Evolutionary conservation across 169 alveolate genomes (phyloP).

Genomic region (Plasmodium falciparum): DNA sequence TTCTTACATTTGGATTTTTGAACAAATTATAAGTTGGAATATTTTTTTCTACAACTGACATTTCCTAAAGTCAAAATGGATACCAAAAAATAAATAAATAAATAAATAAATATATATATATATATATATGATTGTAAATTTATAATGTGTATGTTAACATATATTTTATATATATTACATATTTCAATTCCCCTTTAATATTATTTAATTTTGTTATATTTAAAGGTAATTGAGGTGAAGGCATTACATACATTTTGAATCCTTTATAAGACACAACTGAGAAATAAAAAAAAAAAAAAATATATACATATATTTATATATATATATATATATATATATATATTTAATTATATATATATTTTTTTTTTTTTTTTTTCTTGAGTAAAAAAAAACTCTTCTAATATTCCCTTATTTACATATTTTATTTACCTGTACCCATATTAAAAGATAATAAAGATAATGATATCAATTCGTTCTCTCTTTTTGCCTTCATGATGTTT

Average conservation of each 20-base stretch:
- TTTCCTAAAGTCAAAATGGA: slow-evolving; percentile 7
- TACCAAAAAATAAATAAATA: not conserved
- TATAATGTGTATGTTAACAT: not conserved
- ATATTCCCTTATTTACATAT: not conserved
- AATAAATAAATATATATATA: not conserved
- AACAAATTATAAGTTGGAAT: slow-evolving; percentile 52
- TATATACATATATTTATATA: not conserved
- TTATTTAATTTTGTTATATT: slow-evolving; percentile 1
- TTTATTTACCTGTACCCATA: slow-evolving; percentile 36
- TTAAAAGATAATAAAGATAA: slow-evolving; percentile 48
- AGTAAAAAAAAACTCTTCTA: not conserved
- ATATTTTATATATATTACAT: slow-evolving; percentile 18
- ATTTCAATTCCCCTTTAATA: slow-evolving; percentile 13
- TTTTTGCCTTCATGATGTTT: not conserved
- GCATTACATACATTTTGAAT: slow-evolving; percentile 67
- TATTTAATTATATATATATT: not conserved
- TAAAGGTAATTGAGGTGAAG: slow-evolving; percentile 41
- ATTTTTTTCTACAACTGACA: slow-evolving; percentile 30
- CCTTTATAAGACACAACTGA: slow-evolving; percentile 65
- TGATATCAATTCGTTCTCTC: slow-evolving; percentile 6
- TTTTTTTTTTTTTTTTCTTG: not conserved
- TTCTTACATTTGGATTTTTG: not conserved
- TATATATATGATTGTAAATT: not conserved
- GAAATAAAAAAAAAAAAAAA: not conserved
- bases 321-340: not conserved